Base-by-base conservation (phyloP, 2,329 filamentous ascomycete genomes). In the Thelonectria rubi region DNA sequence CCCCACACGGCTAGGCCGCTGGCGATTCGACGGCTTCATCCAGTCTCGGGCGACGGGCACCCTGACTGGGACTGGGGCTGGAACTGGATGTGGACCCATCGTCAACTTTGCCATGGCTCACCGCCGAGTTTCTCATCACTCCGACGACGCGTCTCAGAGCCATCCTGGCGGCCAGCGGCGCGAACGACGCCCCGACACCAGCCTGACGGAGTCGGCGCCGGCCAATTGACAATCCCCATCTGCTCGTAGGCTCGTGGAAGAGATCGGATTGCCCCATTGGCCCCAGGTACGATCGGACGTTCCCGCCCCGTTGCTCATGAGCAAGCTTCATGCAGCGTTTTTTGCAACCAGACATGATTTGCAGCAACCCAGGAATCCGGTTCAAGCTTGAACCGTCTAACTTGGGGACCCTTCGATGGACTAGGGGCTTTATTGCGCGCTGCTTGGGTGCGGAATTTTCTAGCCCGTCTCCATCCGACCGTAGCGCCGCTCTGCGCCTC, bases 261-360 rank as follows among this genome's bases (percentile, higher is more conserved):
- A 67, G 64, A 66, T 70, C 67, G 58, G 45, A 32, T 65, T 66
- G 47, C 52, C 56, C 60, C 60, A 70, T 70, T 70, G 62, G 67
- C 50, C 60, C 62, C 66, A 68, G 64, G 62, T 67, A 67, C 65
- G 68, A 69, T 69, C 67, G 66, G 66, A 62, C 55, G 47, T 58
- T 69, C 51, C 63, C 63, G 50, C 65, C 65, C 66, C 62, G 61
- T 63, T 60, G 52, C 60, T 68, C 63, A 59, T 47, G 59, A 64
- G 62, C 59, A 69, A 62, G 66, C 68, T 70, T 53, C 66, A 54
- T 69, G 70, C 70, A 72, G 65, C 60, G 48, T 42, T 68, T 64
- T 56, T n/a, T 62, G 66, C 60, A 65, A 62, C 65, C 69, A 72
- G 54, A 56, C 71, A 73, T 76, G 72, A 76, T 76, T 76, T 72